Evolutionary conservation across 2,329 filamentous ascomycete genomes (phyloP).

Genomic region (Apiospora marii): DNA sequence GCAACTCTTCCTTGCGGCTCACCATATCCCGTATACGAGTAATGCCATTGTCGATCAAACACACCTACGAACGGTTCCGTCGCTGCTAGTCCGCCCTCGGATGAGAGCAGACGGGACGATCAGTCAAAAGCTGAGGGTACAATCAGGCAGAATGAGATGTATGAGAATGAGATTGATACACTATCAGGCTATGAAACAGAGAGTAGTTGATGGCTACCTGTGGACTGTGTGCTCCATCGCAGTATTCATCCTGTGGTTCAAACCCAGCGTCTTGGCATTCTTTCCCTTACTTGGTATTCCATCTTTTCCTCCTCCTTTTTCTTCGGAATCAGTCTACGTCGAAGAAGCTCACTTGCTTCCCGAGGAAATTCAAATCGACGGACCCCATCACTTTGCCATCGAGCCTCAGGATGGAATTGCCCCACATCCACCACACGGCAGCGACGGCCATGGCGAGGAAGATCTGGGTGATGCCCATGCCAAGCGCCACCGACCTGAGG

Average conservation of each 20-base stretch:
- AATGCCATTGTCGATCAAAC: neutral
- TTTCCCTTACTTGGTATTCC: neutral
- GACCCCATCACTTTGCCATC: constrained; percentile 58
- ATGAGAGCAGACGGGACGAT: neutral
- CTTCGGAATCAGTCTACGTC: constrained; percentile 44
- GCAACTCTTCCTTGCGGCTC: neutral
- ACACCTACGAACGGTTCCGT: neutral
- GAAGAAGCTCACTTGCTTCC: constrained; percentile 54
- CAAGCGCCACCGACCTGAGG: constrained; percentile 49
- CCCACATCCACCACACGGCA: constrained; percentile 51
- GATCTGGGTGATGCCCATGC: constrained; percentile 51
- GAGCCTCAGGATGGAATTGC: constrained; percentile 49
- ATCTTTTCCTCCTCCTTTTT: neutral
- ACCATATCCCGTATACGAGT: neutral
- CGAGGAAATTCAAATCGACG: constrained; percentile 53
- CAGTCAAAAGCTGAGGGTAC: neutral
- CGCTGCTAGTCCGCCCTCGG: neutral
- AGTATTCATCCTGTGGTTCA: neutral
- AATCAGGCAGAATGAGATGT: neutral
- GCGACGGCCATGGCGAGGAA: constrained; percentile 45
- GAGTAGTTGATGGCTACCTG: neutral
- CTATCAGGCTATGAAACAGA: constrained; percentile 6
- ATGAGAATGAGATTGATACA: constrained; percentile 7
- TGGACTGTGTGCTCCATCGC: neutral
- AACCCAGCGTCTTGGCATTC: constrained; percentile 1